Base-by-base conservation (phyloP, 2,329 filamentous ascomycete species). In the Monilinia aucupariae region DNA sequence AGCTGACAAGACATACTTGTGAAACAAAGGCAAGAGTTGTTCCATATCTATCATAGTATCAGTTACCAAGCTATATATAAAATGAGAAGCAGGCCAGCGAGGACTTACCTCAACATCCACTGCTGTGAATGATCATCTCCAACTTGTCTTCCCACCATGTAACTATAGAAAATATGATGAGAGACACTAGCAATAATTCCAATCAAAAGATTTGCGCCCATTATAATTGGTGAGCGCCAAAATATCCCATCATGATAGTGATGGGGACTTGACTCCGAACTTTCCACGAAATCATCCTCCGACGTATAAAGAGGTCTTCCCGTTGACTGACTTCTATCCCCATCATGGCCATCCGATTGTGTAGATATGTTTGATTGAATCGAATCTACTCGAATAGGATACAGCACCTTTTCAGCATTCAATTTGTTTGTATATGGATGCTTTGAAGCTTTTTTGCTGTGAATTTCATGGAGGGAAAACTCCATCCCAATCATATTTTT, bases 221-320 rank as follows among this genome's bases (percentile, higher is more conserved):
- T 68, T 7, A 41, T 30, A 1, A 60, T 59, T 13, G 66, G 66
- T 8, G 66, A 67, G 20, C 58, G 52, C 66, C 65, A 68, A 50
- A 66, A 69, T 2, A 62, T 49, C 17, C 61, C 53, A 58, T 62
- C 39, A 4, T 62, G 53, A 22, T 45, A 15, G 25, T 37, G 50
- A 20, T 59, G 34, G 15, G 22, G 30, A 34, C 20, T 39, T 32
- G 45, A n/a, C 12, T 39, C 32, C 10, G 15, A 59, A 20, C 1
- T 13, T 7, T 4, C 8, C 13, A 25, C 8, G 9, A 34, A 20
- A 45, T 47, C 13, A 10, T 37, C 54, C 15, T 34, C 54, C 22
- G n/a, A 12, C 25, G 7, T 9, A 22, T 56, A 2, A 1, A 47
- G 34, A 4, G 41, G n/a, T 20, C 54, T 56, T 10, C 47, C 25